Evolutionary conservation across 805 yeast species (phyloP), one percentile per base, ranked within the genome.

Genomic region (Metschnikowia similis): DNA sequence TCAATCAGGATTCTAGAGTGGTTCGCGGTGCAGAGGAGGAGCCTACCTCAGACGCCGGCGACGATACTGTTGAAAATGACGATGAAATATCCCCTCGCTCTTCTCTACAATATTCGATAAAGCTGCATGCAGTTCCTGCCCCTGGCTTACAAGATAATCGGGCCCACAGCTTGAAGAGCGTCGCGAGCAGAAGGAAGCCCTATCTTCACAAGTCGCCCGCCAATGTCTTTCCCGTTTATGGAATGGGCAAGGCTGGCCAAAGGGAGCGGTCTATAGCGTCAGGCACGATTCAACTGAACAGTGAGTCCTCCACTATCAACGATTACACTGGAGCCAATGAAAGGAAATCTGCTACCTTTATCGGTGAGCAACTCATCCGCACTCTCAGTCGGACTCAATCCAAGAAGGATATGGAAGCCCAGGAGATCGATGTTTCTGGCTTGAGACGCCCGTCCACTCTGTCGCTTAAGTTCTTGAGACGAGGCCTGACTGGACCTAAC

Each of bases 151-250:
- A 16, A 28, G 35, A 34, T 26, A 6, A 21, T 28, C 26, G 32
- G 16, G 16, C 46, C 9, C 39, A 5, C 5, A 43, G 46, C 34
- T 43, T 43, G 46, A 43, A n/a, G 28, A 43, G 39, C n/a, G 39
- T 43, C 14, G 13, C 46, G 8, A 43, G 46, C 39, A 43, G 34
- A 32, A 43, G 17, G 26, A 34, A 4, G 32, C 35, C n/a, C 11
- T 31, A n/a, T 26, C 45, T 42, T 31, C 26, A 42, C 39, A 43
- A 38, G 41, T 84, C 90, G 1, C 95, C 92, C 3, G 80, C 80
- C 27, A 89, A 89, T 52, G 90, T 86, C 1, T 87, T 86, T 66
- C 94, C 95, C 0, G 91, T 87, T 2, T 73, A 74, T 56, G 92
- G 88, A 1, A 85, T 87, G 92, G 90, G 88, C 1, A 74, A 71